Evolutionary conservation across 768 basidiomycete species (phyloP), one percentile per base, ranked within the genome.

Genomic region (Tylopilus balloui): DNA sequence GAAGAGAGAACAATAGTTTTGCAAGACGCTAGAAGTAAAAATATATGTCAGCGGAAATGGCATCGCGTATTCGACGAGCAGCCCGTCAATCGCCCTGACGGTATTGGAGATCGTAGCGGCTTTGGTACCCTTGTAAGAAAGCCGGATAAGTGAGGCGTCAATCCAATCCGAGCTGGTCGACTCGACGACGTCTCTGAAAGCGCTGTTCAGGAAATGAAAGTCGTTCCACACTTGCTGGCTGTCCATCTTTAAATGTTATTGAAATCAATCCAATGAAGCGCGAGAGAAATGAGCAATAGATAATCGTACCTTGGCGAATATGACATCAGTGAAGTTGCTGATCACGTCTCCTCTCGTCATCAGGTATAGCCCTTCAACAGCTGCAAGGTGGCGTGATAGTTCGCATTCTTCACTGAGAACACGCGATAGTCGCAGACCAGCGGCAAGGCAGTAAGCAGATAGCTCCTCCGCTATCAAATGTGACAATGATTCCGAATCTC

Each of bases 11-110:
- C 78, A 76, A 55, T 91, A 91, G 1, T 69, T 67, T 60, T 78
- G 76, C 38, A 84, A 64, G 4, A 73, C 69, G 8, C 64, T 67
- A 5, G 84, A 79, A 6, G 78, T 77, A 56, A 90, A 87, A 40
- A 91, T 77, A 61, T 92, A 92, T 2, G 82, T 83, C 59, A 92
- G 64, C 5, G 90, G 89, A 57, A 89, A 91, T 1, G 90, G 86
- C 2, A 86, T 75, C 6, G 84, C 81, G 54, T 92, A 92, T 71
- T 91, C 89, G n/a, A 86, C 70, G 10, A 73, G 65, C 10, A 92
- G 70, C 0, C 81, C 84, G 27, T 84, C 81, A 19, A 91, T 73
- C 1, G 79, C 78, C 58, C 75, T 77, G 34, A 90, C 77, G 1
- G 81, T 86, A 36, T 75, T 71, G 21, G 64, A 65, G 25, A 78